Evolutionary conservation across 2,329 filamentous ascomycete species (phyloP).

Genomic region (Kalmusia sp.): DNA sequence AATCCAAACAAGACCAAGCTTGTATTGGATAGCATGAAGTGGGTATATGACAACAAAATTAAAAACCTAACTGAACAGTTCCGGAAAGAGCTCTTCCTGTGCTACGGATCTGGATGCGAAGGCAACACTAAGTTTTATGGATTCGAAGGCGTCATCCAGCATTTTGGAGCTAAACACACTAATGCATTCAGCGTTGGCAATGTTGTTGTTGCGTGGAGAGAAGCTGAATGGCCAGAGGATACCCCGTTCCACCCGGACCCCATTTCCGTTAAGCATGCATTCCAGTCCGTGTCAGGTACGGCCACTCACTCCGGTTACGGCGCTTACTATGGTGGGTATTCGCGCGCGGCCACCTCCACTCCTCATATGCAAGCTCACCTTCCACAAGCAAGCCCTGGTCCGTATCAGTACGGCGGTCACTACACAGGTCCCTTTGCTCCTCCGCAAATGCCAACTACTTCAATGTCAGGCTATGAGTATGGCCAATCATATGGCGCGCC

Average conservation of each 20-base stretch:
- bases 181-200: conserved; percentile 72
- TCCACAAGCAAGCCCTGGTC: conserved; percentile 46
- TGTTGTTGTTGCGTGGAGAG: conserved; percentile 76
- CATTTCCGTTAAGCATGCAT: conserved; percentile 50
- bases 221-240: conserved; percentile 78
- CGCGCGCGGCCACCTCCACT: conserved; percentile 45
- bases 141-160: conserved; percentile 81
- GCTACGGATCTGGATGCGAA: conserved; percentile 68
- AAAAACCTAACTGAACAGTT: conserved; percentile 71
- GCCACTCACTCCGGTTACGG: conserved; percentile 31
- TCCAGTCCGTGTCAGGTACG: conserved; percentile 37
- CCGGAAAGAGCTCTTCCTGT: conserved; percentile 77
- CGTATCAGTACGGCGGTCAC: conserved; percentile 42
- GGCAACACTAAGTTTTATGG: conserved; percentile 71
- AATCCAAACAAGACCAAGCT: conserved; percentile 66
- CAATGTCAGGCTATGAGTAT: conserved; percentile 35
- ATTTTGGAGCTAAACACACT: conserved; percentile 85
- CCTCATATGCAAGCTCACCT: conserved; percentile 44
- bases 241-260: conserved; percentile 75
- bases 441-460: conserved; percentile 35
- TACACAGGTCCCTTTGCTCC: conserved; percentile 47
- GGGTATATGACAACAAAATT: conserved; percentile 80
- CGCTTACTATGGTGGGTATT: conserved; percentile 45
- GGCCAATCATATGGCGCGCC: conserved; percentile 36
- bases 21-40: conserved; percentile 85